Conservation (phyloP, 2,329 filamentous ascomycete species). For the Amylocarpus encephaloides region DNA sequence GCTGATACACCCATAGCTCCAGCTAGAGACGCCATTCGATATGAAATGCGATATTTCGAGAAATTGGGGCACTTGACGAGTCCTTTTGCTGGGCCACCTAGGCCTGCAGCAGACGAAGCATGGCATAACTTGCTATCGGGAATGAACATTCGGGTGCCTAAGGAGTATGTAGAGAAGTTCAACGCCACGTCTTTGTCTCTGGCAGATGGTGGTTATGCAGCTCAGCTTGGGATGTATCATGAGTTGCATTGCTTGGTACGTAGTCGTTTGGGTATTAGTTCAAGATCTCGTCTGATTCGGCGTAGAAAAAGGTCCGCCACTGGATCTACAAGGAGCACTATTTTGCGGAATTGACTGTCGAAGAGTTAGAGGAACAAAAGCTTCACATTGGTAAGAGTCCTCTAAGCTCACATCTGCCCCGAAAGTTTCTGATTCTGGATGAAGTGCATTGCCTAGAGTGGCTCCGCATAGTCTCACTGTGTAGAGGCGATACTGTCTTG, state of each 20-base stretch:
- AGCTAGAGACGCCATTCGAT: not conserved
- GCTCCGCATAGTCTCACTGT: not conserved
- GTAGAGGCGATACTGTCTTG: not conserved
- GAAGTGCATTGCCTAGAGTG: not conserved
- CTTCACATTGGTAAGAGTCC: not conserved
- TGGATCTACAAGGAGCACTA: conserved; percentile 1
- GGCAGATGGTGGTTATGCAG: not conserved
- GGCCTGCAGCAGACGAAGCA: not conserved
- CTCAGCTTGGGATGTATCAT: conserved; percentile 1
- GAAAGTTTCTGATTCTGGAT: not conserved
- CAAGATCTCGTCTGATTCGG: not conserved
- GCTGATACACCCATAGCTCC: not conserved
- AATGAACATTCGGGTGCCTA: not conserved
- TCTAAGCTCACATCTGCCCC: not conserved
- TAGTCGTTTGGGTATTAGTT: not conserved
- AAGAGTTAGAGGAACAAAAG: not conserved
- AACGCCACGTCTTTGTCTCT: not conserved
- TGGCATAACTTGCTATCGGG: conserved; percentile 1
- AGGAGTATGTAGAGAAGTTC: not conserved
- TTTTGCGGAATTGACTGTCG: not conserved
- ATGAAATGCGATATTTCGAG: not conserved
- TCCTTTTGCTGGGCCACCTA: not conserved
- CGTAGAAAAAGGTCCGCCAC: not conserved
- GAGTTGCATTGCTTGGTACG: conserved; percentile 1
- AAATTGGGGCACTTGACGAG: not conserved